Evolutionary conservation across 768 basidiomycete genomes (phyloP).

Genomic region (Clavaria fumosa): DNA sequence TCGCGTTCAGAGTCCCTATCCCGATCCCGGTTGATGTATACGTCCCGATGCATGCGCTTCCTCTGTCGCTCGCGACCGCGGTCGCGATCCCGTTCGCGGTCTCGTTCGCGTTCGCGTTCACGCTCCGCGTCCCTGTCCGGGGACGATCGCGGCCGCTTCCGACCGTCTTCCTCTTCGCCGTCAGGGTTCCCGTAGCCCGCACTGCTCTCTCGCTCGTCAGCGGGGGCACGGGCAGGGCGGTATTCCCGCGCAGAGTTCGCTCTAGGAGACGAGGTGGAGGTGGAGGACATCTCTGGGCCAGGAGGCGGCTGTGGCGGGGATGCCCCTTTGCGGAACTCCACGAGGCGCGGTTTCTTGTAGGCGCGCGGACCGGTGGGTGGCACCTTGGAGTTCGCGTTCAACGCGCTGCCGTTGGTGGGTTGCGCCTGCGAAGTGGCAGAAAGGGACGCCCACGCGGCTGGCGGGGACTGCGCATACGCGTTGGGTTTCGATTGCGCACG

Average conservation of each 20-base stretch:
- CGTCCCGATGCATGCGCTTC: conserved; percentile 20
- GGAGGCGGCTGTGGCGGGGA: conserved; percentile 15
- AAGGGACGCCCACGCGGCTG: conserved; percentile 10
- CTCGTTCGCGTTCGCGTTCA: conserved; percentile 20
- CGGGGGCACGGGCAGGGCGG: conserved; percentile 12
- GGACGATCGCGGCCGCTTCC: conserved; percentile 28
- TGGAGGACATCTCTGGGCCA: conserved; percentile 10
- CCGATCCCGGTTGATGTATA: conserved; percentile 17
- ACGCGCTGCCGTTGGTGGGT: conserved; percentile 13
- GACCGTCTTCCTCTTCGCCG: conserved; percentile 44
- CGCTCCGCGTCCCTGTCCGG: conserved; percentile 23
- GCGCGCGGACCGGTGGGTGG: conserved; percentile 72
- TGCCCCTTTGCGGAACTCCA: conserved; percentile 30
- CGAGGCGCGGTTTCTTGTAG: conserved; percentile 64
- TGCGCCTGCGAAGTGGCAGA: conserved; percentile 1
- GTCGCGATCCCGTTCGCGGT: conserved; percentile 20
- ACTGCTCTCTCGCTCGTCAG: conserved; percentile 14
- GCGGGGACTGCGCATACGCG: conserved; percentile 22
- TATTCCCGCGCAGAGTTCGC: conserved; percentile 13
- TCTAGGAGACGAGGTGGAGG: conserved; percentile 4
- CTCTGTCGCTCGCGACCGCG: conserved; percentile 16
- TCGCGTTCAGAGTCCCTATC: no score
- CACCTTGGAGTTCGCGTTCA: conserved; percentile 28
- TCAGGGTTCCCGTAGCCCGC: conserved; percentile 16
- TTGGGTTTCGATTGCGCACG: conserved; percentile 35